Conservation (phyloP, 2,329 filamentous ascomycete species). For the Aspergillus uvarum region DNA sequence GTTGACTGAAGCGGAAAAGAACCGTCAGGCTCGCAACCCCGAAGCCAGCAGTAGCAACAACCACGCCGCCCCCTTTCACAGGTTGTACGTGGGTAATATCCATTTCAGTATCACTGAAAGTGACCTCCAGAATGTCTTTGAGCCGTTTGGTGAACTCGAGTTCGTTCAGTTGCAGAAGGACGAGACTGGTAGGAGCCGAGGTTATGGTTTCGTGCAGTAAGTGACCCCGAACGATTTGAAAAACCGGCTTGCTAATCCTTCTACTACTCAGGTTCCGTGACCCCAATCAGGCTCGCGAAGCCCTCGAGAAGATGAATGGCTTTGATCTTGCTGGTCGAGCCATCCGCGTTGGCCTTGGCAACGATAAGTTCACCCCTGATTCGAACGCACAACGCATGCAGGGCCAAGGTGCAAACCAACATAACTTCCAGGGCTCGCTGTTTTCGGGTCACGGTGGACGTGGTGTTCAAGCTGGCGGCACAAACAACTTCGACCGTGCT, state of each 20-base stretch:
- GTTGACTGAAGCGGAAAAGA: slow-evolving; percentile 98
- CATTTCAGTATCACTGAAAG: slow-evolving; percentile 98
- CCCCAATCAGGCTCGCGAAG: slow-evolving; percentile 86
- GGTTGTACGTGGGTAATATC: slow-evolving; percentile 98
- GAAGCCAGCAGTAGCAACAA: slow-evolving; percentile 67
- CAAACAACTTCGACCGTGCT: slow-evolving; percentile 80
- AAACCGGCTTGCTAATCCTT: neutral
- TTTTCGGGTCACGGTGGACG: slow-evolving; percentile 90
- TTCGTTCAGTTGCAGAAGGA: slow-evolving; percentile 98
- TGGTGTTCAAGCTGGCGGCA: slow-evolving; percentile 74
- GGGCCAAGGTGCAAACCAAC: slow-evolving; percentile 65
- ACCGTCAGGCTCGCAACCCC: slow-evolving; percentile 86
- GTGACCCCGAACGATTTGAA: slow-evolving; percentile 40
- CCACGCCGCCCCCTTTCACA: slow-evolving; percentile 91
- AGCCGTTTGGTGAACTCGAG: slow-evolving; percentile 95
- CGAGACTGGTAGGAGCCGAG: slow-evolving; percentile 82
- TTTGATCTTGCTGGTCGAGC: slow-evolving; percentile 97
- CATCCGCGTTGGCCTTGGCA: slow-evolving; percentile 97
- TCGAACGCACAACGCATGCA: slow-evolving; percentile 93
- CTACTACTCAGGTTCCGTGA: slow-evolving; percentile 66
- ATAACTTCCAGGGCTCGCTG: slow-evolving; percentile 79
- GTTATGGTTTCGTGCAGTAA: slow-evolving; percentile 98
- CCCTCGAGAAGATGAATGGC: slow-evolving; percentile 98
- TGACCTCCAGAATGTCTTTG: slow-evolving; percentile 93
- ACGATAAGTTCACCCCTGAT: slow-evolving; percentile 99